These are phyloP conservation scores for Kluyveromyces dobzhanskii DNA, from an alignment of 805 yeast genomes.

Conservation along the genomic window DNA sequence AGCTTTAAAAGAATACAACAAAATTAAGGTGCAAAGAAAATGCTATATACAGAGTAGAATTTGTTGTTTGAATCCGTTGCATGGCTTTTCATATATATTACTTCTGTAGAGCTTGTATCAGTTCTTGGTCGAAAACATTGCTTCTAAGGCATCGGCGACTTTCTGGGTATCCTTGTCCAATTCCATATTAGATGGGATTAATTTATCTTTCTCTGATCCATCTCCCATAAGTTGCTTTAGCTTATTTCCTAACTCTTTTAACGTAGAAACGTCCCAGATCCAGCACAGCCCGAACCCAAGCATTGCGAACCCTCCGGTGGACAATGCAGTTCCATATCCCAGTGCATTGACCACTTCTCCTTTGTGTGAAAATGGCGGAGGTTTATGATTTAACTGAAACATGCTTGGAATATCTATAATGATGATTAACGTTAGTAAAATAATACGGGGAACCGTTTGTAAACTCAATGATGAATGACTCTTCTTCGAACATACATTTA, in stretches of 20 bases:
- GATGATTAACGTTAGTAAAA: slow-evolving; percentile 10
- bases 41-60: too few species aligned
- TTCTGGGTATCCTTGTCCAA: slow-evolving; percentile 52
- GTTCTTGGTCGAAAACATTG: slow-evolving; percentile 38
- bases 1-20: too few species aligned
- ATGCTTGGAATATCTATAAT: slow-evolving; percentile 49
- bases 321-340: slow-evolving; percentile 67
- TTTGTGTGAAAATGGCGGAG: slow-evolving; percentile 74
- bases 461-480: too few species aligned
- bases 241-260: slow-evolving; percentile 62
- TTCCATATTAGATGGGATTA: slow-evolving; percentile 32
- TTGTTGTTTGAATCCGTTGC: too few species aligned
- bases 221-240: slow-evolving; percentile 69
- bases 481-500: slow-evolving; percentile 48
- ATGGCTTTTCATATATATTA: too few species aligned
- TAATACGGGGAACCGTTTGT: too few species aligned
- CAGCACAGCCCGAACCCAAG: slow-evolving; percentile 67
- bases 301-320: slow-evolving; percentile 68
- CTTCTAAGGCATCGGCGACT: slow-evolving; percentile 48
- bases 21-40: too few species aligned
- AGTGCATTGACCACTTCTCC: slow-evolving; percentile 83
- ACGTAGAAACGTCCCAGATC: slow-evolving; percentile 63
- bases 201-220: slow-evolving; percentile 38
- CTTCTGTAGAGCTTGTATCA: too few species aligned
- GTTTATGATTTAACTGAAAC: slow-evolving; percentile 79